Evolutionary conservation across 257 asterid species (phyloP).

Genomic region (Cordia subcordata): DNA sequence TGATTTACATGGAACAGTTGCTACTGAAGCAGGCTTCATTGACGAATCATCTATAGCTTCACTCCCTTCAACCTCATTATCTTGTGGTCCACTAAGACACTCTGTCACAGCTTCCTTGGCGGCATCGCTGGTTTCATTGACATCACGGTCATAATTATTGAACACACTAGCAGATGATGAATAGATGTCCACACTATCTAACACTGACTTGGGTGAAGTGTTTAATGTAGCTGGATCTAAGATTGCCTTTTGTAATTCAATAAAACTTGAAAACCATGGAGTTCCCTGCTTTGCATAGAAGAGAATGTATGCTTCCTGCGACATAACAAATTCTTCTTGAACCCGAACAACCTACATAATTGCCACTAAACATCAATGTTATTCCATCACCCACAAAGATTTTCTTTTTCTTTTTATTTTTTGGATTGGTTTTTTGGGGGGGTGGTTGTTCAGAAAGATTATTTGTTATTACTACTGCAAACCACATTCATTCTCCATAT

Average conservation of each 20-base stretch:
- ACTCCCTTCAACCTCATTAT: constrained; percentile 16
- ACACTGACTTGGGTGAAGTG: constrained; percentile 84
- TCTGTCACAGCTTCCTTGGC: constrained; percentile 19
- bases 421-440: no score
- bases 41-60: constrained; percentile 13
- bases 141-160: constrained; percentile 11
- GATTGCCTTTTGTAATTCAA: constrained; percentile 38
- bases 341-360: constrained; percentile 49
- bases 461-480: no score
- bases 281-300: constrained; percentile 73
- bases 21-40: constrained; percentile 15
- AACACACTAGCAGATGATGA: constrained; percentile 24
- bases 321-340: constrained; percentile 55
- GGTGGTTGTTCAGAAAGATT: no score
- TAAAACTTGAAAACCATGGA: constrained; percentile 61
- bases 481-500: no score
- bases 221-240: constrained; percentile 24
- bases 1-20: constrained; percentile 17
- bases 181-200: constrained; percentile 37
- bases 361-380: neutral
- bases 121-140: constrained; percentile 22
- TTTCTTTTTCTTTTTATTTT: no score
- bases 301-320: constrained; percentile 88
- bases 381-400: neutral
- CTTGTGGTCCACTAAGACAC: constrained; percentile 17